Evolutionary conservation across 371 early-diverging fungal genomes (phyloP).

Genomic region (Lichtheimia hyalospora): DNA sequence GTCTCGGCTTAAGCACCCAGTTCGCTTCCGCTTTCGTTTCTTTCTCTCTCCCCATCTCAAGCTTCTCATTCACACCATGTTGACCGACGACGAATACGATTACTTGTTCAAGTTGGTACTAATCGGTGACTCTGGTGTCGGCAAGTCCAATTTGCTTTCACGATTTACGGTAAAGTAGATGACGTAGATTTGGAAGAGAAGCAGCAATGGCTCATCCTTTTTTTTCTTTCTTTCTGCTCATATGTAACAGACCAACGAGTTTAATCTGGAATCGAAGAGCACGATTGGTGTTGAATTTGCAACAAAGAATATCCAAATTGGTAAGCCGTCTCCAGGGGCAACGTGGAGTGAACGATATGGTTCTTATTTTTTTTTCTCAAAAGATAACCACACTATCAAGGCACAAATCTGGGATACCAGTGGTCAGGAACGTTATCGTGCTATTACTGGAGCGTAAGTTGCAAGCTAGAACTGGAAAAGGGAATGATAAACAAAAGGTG

Average conservation of each 20-base stretch:
- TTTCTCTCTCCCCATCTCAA: background rate
- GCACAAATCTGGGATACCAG: constrained; percentile 94
- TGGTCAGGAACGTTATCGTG: constrained; percentile 81
- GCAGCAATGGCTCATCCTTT: background rate
- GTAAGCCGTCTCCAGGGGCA: constrained; percentile 5
- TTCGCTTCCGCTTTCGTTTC: constrained; percentile 2
- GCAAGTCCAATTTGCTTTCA: constrained; percentile 45
- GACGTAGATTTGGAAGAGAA: background rate
- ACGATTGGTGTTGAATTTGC: constrained; percentile 99
- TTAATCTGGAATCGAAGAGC: constrained; percentile 96
- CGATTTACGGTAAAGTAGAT: constrained; percentile 41
- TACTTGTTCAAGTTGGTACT: constrained; percentile 53
- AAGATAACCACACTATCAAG: constrained; percentile 56
- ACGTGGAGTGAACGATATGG: too few species aligned
- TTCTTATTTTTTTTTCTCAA: background rate
- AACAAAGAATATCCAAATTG: constrained; percentile 34
- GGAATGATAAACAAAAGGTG: background rate
- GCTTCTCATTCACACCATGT: constrained; percentile 16
- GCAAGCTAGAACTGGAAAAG: background rate
- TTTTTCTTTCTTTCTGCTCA: background rate
- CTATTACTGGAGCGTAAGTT: constrained; percentile 69
- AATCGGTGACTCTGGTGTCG: constrained; percentile 52
- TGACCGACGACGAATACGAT: constrained; percentile 50
- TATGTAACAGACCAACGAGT: constrained; percentile 80
- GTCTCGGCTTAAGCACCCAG: background rate